Base-by-base conservation (phyloP, 2,329 filamentous ascomycete species). In the Nothophoma quercina region DNA sequence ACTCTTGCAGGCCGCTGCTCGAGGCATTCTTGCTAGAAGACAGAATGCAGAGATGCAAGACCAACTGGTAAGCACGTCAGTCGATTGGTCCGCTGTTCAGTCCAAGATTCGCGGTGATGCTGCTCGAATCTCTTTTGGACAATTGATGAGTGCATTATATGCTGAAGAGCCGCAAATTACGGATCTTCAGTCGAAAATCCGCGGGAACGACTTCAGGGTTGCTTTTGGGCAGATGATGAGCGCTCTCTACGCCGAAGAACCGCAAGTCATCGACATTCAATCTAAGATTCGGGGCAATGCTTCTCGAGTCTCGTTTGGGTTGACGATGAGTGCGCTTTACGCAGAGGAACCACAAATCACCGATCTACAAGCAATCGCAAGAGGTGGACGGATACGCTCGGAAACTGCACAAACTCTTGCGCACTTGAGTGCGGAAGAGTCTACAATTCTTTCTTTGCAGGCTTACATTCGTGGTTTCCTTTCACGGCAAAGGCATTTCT, bases 1-100 rank as follows among this genome's bases (percentile, higher is more conserved):
- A 43, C 75, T 78, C 45, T 73, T 92, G 52, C 89, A 93, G 76
- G 85, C 88, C 63, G 83, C 83, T 53, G 81, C 84, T 28, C 83
- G 88, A 73, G 89, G 70, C 21, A 60, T 63, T 34, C 60, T 74
- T 38, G 73, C 74, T 51, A 76, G 79, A 59, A 70, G 69, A 28
- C 69, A 67, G 26, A 75, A 79, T 30, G 69, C 70, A 1, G 66
- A 71, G n/a, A 59, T 78, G 30, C 69, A 74, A 50, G 59, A 77
- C 29, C 71, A 72, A 38, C 69, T 83, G 51, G 72, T 71, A 60
- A 72, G 71, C 51, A 74, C 73, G 16, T 67, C 75, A 22, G 59
- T 71, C 32, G 61, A 71, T 63, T 81, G 78, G 72, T 69, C 67
- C 36, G 55, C 64, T 45, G 67, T 83, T 48, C 81, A 83, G 63